Conservation (phyloP, 768 basidiomycete genomes). For the Pluteus cervinus region DNA sequence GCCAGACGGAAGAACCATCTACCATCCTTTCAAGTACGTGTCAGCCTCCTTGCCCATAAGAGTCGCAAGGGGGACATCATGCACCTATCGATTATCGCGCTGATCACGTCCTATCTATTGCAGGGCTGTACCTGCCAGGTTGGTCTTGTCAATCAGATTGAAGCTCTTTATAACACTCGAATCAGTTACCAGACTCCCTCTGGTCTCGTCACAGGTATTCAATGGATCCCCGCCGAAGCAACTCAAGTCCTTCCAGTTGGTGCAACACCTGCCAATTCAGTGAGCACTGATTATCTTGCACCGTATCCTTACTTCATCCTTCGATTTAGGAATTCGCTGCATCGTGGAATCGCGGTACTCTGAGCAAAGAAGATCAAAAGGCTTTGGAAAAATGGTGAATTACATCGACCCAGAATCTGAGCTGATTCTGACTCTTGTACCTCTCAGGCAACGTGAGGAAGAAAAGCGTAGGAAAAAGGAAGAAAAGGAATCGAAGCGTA, state of each 20-base stretch:
- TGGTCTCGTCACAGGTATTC: conserved; percentile 62
- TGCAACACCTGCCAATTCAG: conserved; percentile 53
- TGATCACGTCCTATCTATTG: conserved; percentile 11
- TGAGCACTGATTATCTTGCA: conserved; percentile 21
- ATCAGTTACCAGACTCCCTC: conserved; percentile 66
- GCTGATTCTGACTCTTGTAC: not conserved
- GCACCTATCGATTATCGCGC: conserved; percentile 1
- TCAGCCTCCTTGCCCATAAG: no score
- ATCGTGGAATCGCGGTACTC: conserved; percentile 43
- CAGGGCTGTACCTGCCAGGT: conserved; percentile 76
- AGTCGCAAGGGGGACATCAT: no score
- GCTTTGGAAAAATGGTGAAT: conserved; percentile 41
- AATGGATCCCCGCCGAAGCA: conserved; percentile 67
- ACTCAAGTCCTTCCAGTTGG: conserved; percentile 54
- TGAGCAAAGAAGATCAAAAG: conserved; percentile 33
- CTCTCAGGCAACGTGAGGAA: conserved; percentile 39
- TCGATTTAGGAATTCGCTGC: conserved; percentile 50
- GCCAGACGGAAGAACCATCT: conserved; percentile 55
- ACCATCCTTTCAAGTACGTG: conserved; percentile 72
- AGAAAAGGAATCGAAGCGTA: conserved; percentile 36
- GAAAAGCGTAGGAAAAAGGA: conserved; percentile 39
- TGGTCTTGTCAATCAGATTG: conserved; percentile 14
- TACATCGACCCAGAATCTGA: not conserved
- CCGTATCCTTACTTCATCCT: no score
- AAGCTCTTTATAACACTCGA: conserved; percentile 13